A percentile compares a stretch with the other conserved stretches of the same genome.
Evolutionary conservation across 345 rosid species (phyloP).

Genomic region (Kandelia obovata): DNA sequence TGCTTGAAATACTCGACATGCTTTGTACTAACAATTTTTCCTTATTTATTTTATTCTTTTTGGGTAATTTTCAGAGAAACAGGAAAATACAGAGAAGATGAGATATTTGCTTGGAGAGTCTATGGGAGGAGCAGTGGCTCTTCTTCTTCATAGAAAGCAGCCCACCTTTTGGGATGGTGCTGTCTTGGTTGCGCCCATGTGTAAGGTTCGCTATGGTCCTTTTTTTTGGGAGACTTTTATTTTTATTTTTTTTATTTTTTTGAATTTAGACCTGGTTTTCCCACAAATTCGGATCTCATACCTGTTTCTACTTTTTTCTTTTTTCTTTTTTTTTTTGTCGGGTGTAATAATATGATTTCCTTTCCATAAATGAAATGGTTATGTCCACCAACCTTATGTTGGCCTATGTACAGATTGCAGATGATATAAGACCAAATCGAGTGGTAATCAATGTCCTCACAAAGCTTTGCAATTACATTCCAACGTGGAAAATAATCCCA

Average conservation of each 20-base stretch:
- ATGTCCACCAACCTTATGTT: no score
- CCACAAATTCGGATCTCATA: constrained; percentile 7
- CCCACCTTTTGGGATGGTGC: constrained; percentile 82
- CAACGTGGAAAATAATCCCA: constrained; percentile 72
- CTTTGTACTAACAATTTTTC: neutral
- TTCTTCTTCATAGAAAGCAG: constrained; percentile 55
- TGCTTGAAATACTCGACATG: neutral
- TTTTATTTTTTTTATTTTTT: neutral
- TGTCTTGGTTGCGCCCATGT: constrained; percentile 80
- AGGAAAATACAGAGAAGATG: constrained; percentile 56
- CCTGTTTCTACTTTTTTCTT: neutral
- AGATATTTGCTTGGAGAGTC: constrained; percentile 78
- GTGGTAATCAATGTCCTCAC: constrained; percentile 33
- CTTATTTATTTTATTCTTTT: neutral
- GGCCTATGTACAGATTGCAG: constrained; percentile 49
- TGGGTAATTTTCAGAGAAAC: constrained; percentile 33
- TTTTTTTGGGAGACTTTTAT: neutral
- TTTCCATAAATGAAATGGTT: no score
- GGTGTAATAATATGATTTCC: no score
- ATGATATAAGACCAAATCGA: constrained; percentile 55
- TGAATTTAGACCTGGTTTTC: neutral
- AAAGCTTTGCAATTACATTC: constrained; percentile 44
- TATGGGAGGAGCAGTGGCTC: constrained; percentile 81
- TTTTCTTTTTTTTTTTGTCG: neutral
- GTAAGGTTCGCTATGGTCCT: constrained; percentile 45